phyloP scores from a whole-genome alignment of 345 rosid species.

The Rubroshorea leprosula region DNA sequence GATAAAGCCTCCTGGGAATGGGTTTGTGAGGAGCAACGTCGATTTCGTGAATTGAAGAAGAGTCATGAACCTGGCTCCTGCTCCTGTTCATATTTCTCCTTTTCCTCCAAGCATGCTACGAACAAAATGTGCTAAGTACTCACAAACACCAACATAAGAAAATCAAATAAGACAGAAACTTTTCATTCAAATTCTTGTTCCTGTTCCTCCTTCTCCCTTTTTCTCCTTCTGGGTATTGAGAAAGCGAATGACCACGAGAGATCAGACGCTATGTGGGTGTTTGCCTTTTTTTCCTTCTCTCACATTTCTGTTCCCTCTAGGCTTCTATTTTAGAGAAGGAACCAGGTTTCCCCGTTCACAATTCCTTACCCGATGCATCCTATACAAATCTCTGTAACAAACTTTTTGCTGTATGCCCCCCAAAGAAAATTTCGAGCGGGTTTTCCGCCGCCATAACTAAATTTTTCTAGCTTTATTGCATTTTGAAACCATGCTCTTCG shows the following conservation, averaged over 20 bases:
- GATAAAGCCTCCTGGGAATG: conserved; percentile 45
- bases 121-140: neutral
- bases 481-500: neutral
- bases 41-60: neutral
- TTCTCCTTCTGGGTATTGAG: neutral
- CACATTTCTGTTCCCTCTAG: neutral
- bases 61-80: neutral
- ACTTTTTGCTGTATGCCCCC: neutral
- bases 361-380: neutral
- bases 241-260: neutral
- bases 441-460: neutral
- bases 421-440: neutral
- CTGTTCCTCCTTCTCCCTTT: neutral
- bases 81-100: neutral
- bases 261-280: neutral
- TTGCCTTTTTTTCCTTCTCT: too few relatives aligned
- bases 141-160: neutral
- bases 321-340: neutral
- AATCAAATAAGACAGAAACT: neutral
- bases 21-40: neutral
- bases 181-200: neutral
- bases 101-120: neutral
- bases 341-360: neutral
- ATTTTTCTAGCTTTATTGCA: neutral
- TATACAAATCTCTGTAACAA: neutral